phyloP scores from a whole-genome alignment of 225 moss, liverwort and hornwort species.

The Straminergon stramineum region DNA sequence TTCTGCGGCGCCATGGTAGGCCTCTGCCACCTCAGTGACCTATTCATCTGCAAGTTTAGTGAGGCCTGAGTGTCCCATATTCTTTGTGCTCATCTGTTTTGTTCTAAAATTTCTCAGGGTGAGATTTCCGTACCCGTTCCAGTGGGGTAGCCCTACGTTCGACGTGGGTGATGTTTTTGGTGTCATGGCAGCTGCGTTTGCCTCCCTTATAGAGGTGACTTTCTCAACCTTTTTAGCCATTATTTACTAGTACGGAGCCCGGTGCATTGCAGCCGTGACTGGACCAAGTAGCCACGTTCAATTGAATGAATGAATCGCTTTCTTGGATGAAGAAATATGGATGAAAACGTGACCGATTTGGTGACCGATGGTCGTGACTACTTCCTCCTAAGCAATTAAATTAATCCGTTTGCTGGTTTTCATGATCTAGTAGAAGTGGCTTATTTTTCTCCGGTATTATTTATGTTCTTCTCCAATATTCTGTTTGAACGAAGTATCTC shows the following conservation, averaged over 20 bases:
- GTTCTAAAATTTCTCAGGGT: constrained; percentile 24
- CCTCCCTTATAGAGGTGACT: constrained; percentile 52
- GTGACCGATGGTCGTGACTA: neutral
- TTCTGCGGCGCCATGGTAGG: constrained; percentile 52
- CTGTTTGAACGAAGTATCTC: neutral
- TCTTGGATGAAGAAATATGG: neutral
- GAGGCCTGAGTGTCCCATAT: too few relatives aligned
- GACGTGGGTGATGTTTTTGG: constrained; percentile 69
- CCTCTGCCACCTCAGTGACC: neutral
- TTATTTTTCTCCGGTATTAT: neutral
- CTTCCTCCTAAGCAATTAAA: too few relatives aligned
- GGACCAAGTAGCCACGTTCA: neutral
- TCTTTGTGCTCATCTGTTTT: neutral
- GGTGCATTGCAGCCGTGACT: too few relatives aligned
- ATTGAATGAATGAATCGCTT: neutral
- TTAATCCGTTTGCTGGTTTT: neutral
- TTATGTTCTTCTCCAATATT: neutral
- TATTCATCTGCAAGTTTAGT: neutral
- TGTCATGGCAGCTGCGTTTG: constrained; percentile 64
- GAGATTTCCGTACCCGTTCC: constrained; percentile 65
- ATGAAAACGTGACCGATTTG: neutral
- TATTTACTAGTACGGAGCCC: neutral
- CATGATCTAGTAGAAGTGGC: neutral
- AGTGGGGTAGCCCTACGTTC: constrained; percentile 79
- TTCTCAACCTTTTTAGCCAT: too few relatives aligned